Conservation (phyloP, 169 alveolate genomes). For the Babesia sp. region DNA sequence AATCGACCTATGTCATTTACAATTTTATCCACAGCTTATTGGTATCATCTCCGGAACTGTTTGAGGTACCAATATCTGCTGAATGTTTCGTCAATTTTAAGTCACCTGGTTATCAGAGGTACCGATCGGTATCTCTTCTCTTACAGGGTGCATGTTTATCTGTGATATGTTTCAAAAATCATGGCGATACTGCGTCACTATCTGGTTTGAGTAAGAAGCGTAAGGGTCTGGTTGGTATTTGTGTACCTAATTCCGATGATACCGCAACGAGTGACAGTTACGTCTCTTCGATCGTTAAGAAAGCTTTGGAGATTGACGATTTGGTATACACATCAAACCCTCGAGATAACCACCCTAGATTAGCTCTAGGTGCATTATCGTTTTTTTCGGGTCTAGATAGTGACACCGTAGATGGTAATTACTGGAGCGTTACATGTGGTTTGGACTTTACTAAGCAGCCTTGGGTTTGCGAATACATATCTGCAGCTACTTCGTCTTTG, state of each 20-base stretch:
- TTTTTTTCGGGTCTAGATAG: conserved; percentile 7
- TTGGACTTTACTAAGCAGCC: conserved; percentile 22
- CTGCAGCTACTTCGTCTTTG: not conserved
- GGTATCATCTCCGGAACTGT: not conserved
- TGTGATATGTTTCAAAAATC: conserved; percentile 16
- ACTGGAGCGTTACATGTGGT: conserved; percentile 22
- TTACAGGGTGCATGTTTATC: conserved; percentile 8
- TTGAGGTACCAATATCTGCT: conserved; percentile 5
- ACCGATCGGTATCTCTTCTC: conserved; percentile 12
- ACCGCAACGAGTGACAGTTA: not conserved
- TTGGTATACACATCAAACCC: conserved; percentile 13
- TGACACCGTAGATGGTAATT: not conserved
- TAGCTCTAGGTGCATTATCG: conserved; percentile 18
- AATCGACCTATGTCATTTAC: not conserved
- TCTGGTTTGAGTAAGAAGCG: not conserved
- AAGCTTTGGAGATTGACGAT: not conserved
- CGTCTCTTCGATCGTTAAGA: conserved; percentile 3
- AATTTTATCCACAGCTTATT: not conserved
- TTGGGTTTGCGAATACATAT: conserved; percentile 23
- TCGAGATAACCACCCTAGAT: conserved; percentile 4
- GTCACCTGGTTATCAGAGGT: conserved; percentile 17
- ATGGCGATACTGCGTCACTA: not conserved
- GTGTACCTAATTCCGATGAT: not conserved
- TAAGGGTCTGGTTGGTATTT: conserved; percentile 12
- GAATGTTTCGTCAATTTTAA: conserved; percentile 21